Evolutionary conservation across 73 alveolate genomes (phyloP).

Genomic region (Tetrahymena borealis): DNA sequence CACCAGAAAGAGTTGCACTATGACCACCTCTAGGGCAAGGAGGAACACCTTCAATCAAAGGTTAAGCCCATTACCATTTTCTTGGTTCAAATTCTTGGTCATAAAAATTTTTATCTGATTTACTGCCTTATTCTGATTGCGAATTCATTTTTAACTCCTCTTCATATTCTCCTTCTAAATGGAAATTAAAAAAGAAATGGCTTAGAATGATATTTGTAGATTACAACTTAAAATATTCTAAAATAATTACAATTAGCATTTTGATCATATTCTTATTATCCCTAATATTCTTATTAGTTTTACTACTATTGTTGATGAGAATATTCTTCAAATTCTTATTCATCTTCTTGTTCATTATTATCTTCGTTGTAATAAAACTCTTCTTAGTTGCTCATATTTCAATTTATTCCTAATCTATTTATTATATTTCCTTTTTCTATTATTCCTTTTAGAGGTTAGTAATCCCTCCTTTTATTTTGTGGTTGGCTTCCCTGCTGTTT

Average conservation of each 20-base stretch:
- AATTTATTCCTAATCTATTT: neutral
- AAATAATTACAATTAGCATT: neutral
- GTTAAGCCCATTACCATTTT: conserved; percentile 87
- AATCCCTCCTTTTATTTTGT: neutral
- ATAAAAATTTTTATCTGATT: neutral
- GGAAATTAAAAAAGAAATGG: neutral
- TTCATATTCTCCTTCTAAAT: neutral
- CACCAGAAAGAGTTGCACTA: conserved; percentile 94
- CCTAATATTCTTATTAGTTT: neutral
- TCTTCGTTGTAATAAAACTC: neutral
- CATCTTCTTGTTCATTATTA: neutral
- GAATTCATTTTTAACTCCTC: neutral
- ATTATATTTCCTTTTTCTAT: neutral
- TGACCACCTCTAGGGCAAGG: conserved; percentile 99
- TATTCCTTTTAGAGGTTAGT: neutral
- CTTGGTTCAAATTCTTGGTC: conserved; percentile 52
- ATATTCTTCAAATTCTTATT: neutral
- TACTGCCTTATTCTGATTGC: neutral
- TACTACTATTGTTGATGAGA: neutral
- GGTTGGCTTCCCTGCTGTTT: too few relatives aligned
- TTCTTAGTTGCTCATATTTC: neutral
- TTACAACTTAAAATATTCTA: too few relatives aligned
- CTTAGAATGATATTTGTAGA: neutral
- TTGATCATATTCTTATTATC: neutral
- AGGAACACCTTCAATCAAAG: conserved; percentile 89